A percentile compares a stretch with the other conserved stretches of the same genome.
Evolutionary conservation across 352 stramenopile genomes (phyloP).

Genomic region (Blastocystis sp.): DNA sequence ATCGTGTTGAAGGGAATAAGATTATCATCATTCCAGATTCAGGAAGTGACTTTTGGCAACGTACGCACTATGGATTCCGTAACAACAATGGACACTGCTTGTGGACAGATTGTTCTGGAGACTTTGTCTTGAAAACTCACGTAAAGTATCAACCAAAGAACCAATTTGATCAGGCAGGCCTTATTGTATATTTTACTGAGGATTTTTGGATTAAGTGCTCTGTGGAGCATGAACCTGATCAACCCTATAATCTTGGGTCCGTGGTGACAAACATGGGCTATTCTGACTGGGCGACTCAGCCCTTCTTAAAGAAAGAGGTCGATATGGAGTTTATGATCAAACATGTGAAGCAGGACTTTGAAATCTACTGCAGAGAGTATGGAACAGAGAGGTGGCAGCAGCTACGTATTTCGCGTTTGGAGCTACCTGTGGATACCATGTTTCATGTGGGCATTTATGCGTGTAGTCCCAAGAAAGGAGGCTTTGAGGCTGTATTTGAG

Average conservation of each 20-base stretch:
- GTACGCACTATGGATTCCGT: slow-evolving; percentile 59
- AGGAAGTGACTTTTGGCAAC: slow-evolving; percentile 57
- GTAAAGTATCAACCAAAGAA: slow-evolving; percentile 26
- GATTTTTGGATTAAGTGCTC: slow-evolving; percentile 60
- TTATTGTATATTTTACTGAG: slow-evolving; percentile 57
- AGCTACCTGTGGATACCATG: slow-evolving; percentile 32
- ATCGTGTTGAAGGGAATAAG: neutral
- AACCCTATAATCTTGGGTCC: slow-evolving; percentile 48
- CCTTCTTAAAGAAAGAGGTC: slow-evolving; percentile 22
- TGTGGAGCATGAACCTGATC: slow-evolving; percentile 19
- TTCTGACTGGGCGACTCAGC: slow-evolving; percentile 58
- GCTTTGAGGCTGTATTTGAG: slow-evolving; percentile 53
- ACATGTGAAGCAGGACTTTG: slow-evolving; percentile 45
- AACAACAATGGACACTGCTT: slow-evolving; percentile 59
- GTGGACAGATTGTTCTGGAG: slow-evolving; percentile 5
- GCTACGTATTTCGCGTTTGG: slow-evolving; percentile 19
- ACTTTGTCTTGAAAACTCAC: slow-evolving; percentile 47
- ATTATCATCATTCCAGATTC: slow-evolving; percentile 36
- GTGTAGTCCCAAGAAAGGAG: slow-evolving; percentile 21
- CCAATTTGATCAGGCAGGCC: slow-evolving; percentile 51
- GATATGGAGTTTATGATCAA: slow-evolving; percentile 62
- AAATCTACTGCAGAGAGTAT: slow-evolving; percentile 47
- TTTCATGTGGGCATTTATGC: slow-evolving; percentile 59
- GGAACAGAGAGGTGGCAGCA: slow-evolving; percentile 27
- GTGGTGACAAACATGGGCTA: slow-evolving; percentile 50